Evolutionary conservation across 257 asterid species (phyloP).

Genomic region (Solanum chmielewskii): DNA sequence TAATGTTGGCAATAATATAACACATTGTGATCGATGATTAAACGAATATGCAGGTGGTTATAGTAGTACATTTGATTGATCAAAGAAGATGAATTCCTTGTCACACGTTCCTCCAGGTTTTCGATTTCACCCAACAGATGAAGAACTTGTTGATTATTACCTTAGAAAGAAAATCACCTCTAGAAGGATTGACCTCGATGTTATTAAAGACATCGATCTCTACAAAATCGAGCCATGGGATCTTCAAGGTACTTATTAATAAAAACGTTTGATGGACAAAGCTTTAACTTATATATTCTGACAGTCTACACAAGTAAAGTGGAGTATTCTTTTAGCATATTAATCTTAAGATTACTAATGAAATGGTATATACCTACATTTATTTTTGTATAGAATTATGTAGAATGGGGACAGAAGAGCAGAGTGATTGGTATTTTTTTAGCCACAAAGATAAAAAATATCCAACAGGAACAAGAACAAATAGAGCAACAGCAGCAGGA

Average conservation of each 20-base stretch:
- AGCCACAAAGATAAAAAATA: constrained; percentile 95
- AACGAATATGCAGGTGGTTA: neutral
- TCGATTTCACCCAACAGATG: constrained; percentile 88
- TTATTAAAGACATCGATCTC: constrained; percentile 85
- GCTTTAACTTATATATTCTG: neutral
- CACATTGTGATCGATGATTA: neutral
- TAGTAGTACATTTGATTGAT: neutral
- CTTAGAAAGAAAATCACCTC: constrained; percentile 62
- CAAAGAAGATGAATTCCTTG: constrained; percentile 45
- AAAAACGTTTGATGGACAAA: neutral
- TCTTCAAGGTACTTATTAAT: constrained; percentile 55
- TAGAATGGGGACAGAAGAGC: constrained; percentile 83
- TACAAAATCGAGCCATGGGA: constrained; percentile 97
- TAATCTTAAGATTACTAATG: no score
- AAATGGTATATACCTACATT: neutral
- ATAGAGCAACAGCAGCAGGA: constrained; percentile 88
- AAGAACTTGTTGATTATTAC: constrained; percentile 88
- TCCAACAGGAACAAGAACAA: constrained; percentile 91
- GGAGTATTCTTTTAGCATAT: no score
- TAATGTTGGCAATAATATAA: neutral
- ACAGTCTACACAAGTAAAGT: neutral
- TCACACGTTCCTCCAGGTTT: constrained; percentile 96
- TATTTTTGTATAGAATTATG: constrained; percentile 38
- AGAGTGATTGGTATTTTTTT: constrained; percentile 77
- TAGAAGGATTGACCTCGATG: constrained; percentile 64